Conservation (phyloP, 768 basidiomycete genomes). For the Phylloporus sp. region DNA sequence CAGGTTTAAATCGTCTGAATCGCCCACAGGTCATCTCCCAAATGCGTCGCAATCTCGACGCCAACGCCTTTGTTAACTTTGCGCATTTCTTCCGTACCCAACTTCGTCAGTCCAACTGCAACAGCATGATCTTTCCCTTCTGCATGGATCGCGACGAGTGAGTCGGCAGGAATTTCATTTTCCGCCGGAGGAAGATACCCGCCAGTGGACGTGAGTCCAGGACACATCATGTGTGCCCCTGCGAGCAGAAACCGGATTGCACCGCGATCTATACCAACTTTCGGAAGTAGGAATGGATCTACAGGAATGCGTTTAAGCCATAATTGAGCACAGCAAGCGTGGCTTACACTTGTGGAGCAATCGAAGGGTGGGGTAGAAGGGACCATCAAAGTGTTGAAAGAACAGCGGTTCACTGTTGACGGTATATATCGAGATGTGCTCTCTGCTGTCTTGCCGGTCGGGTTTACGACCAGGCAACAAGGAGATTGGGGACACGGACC, state of each 20-base stretch:
- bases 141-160: slow-evolving; percentile 86
- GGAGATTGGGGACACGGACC: slow-evolving; percentile 37
- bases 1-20: slow-evolving; percentile 51
- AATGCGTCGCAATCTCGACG: slow-evolving; percentile 79
- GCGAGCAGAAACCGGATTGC: slow-evolving; percentile 96
- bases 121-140: slow-evolving; percentile 93
- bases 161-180: slow-evolving; percentile 59
- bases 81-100: slow-evolving; percentile 86
- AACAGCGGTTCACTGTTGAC: slow-evolving; percentile 83
- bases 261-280: slow-evolving; percentile 88
- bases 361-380: slow-evolving; percentile 82
- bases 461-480: slow-evolving; percentile 11
- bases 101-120: slow-evolving; percentile 77
- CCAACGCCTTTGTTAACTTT: slow-evolving; percentile 85
- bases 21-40: slow-evolving; percentile 88
- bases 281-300: slow-evolving; percentile 91
- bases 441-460: slow-evolving; percentile 61
- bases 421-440: slow-evolving; percentile 91
- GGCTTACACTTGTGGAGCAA: slow-evolving; percentile 86
- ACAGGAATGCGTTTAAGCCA: slow-evolving; percentile 5
- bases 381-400: slow-evolving; percentile 96
- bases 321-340: neutral
- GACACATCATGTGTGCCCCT: slow-evolving; percentile 96
- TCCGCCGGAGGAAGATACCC: slow-evolving; percentile 79
- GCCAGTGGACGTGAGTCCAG: slow-evolving; percentile 89